A percentile compares a stretch with the other conserved stretches of the same genome.
Evolutionary conservation across 805 yeast species (phyloP).

Genomic region (Saccharomycopsis sp.): DNA sequence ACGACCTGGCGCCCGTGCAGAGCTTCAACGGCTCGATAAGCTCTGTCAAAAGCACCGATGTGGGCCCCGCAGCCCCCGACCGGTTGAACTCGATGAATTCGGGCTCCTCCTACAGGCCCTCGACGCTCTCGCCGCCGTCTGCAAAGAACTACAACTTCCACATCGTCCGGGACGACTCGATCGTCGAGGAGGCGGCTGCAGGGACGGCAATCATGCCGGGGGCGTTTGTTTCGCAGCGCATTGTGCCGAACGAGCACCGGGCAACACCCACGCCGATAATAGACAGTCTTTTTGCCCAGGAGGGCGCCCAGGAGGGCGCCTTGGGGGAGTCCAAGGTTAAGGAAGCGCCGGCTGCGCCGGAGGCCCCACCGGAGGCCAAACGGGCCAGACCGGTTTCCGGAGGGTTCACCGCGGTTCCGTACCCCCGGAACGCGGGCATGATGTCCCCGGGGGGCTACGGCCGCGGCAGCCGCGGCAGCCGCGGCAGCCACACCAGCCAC

Average conservation of each 20-base stretch:
- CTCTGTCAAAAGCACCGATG: constrained; percentile 2
- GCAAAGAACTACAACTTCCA: constrained; percentile 8
- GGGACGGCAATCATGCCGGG: background rate
- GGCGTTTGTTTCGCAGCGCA: background rate
- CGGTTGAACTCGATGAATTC: background rate
- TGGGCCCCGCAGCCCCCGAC: background rate
- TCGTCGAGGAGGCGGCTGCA: background rate
- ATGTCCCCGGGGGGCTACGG: constrained; percentile 14
- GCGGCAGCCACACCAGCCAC: constrained; percentile 12
- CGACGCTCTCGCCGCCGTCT: background rate
- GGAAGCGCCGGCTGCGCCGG: background rate
- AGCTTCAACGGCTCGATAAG: constrained; percentile 12
- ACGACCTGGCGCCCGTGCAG: constrained; percentile 1
- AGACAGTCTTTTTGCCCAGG: background rate
- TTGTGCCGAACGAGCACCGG: no score
- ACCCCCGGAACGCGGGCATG: constrained; percentile 14
- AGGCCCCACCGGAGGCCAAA: background rate
- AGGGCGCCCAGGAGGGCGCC: background rate
- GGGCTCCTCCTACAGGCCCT: background rate
- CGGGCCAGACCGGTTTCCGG: no score
- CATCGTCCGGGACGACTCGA: background rate
- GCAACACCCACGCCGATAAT: background rate
- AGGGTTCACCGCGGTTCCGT: no score
- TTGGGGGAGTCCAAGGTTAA: background rate
- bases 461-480: constrained; percentile 12